phyloP scores from a whole-genome alignment of 2,329 filamentous ascomycete species.

The Xylariaceae sp. region DNA sequence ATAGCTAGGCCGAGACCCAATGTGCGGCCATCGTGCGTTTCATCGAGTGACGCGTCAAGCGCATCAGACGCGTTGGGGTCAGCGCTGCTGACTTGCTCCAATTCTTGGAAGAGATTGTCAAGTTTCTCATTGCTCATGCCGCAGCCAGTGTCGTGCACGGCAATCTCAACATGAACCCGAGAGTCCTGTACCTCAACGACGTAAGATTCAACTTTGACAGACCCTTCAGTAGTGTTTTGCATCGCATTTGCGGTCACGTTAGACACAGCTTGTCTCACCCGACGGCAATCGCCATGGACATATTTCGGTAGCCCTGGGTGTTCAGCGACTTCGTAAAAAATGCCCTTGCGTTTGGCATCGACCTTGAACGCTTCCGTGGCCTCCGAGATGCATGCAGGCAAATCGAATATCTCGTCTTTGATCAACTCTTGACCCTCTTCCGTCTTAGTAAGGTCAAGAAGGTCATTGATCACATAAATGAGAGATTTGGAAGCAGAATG shows the following conservation, averaged over 20 bases:
- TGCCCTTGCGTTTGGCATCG: slow-evolving; percentile 77
- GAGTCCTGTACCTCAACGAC: slow-evolving; percentile 59
- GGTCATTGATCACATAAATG: slow-evolving; percentile 92
- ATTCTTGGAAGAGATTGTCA: slow-evolving; percentile 63
- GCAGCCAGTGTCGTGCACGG: slow-evolving; percentile 75
- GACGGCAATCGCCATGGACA: slow-evolving; percentile 80
- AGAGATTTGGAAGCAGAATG: slow-evolving; percentile 92
- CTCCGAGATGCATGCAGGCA: slow-evolving; percentile 74
- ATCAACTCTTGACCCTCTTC: slow-evolving; percentile 81
- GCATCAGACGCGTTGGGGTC: slow-evolving; percentile 47
- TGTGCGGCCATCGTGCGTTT: slow-evolving; percentile 50
- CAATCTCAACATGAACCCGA: slow-evolving; percentile 74
- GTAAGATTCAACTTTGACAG: slow-evolving; percentile 74
- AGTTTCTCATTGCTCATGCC: slow-evolving; percentile 66
- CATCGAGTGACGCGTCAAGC: slow-evolving; percentile 39
- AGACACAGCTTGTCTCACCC: slow-evolving; percentile 81
- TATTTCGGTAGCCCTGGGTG: slow-evolving; percentile 72
- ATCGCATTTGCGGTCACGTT: slow-evolving; percentile 88
- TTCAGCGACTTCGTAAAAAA: slow-evolving; percentile 72
- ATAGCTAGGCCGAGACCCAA: slow-evolving; percentile 86
- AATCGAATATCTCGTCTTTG: slow-evolving; percentile 81
- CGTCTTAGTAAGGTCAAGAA: slow-evolving; percentile 86
- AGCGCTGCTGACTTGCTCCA: slow-evolving; percentile 63
- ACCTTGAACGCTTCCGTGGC: slow-evolving; percentile 76
- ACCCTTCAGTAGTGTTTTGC: slow-evolving; percentile 73